These are phyloP conservation scores for Coix lacrymajobi DNA, from an alignment of 176 grass and related monocot species.

Conservation along the genomic window DNA sequence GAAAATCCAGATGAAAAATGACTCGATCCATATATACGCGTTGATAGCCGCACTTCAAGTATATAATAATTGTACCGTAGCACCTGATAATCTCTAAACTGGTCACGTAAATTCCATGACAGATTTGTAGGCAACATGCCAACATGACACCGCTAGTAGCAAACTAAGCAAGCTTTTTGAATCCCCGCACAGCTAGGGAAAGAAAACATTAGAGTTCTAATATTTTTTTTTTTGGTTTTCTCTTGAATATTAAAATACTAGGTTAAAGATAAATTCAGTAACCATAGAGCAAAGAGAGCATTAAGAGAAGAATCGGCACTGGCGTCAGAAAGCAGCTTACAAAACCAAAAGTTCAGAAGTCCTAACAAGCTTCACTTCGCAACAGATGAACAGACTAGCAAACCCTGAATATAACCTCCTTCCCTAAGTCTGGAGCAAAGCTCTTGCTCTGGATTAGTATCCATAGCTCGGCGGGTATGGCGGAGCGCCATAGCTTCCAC, in stretches of 20 bases:
- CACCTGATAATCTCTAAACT: background rate
- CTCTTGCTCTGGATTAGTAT: conserved; percentile 21
- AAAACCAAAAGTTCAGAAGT: conserved; percentile 19
- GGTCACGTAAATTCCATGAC: background rate
- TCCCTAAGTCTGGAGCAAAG: conserved; percentile 5
- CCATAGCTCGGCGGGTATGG: conserved; percentile 62
- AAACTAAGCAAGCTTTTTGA: too few species aligned
- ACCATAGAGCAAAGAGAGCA: background rate
- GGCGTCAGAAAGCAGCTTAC: conserved; percentile 22
- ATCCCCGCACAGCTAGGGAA: background rate
- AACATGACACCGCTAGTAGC: too few species aligned
- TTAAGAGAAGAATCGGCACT: background rate
- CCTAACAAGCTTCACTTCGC: conserved; percentile 4
- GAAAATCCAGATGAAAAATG: background rate
- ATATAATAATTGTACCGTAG: background rate
- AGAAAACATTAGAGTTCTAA: background rate
- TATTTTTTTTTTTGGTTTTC: background rate
- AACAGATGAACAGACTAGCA: conserved; percentile 19
- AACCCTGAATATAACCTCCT: background rate
- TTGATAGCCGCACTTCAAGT: background rate
- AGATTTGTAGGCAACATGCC: background rate
- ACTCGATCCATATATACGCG: background rate
- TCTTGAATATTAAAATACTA: background rate
- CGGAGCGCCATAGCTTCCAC: conserved; percentile 57
- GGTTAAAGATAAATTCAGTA: background rate